phyloP scores from a whole-genome alignment of 2,329 filamentous ascomycete species.

The Xylaria hypoxylon region DNA sequence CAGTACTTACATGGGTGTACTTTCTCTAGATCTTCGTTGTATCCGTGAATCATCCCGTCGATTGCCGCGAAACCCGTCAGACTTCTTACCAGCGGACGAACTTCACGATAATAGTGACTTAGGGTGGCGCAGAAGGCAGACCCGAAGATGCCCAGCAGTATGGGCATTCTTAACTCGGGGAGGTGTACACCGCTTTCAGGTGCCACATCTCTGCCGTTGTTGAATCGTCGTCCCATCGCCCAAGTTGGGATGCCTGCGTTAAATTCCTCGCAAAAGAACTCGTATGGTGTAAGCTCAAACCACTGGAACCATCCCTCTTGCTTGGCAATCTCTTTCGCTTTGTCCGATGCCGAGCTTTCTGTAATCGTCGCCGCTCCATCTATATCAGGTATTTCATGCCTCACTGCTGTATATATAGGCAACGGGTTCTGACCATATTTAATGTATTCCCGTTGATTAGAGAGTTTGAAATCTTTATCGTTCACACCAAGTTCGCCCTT shows the following conservation, averaged over 20 bases:
- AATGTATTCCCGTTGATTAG: slow-evolving; percentile 82
- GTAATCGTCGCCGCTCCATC: slow-evolving; percentile 56
- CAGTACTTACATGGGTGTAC: slow-evolving; percentile 76
- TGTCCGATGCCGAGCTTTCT: slow-evolving; percentile 55
- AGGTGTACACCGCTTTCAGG: slow-evolving; percentile 75
- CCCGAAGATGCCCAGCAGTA: slow-evolving; percentile 94
- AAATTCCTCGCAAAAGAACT: slow-evolving; percentile 95
- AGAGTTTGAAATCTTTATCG: slow-evolving; percentile 87
- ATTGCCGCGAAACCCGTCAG: slow-evolving; percentile 80
- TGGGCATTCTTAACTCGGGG: slow-evolving; percentile 84
- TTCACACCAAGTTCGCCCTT: slow-evolving; percentile 83
- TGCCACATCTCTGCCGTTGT: slow-evolving; percentile 74
- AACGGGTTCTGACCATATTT: slow-evolving; percentile 84
- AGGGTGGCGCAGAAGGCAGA: slow-evolving; percentile 96
- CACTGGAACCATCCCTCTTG: slow-evolving; percentile 94
- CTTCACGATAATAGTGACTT: slow-evolving; percentile 94
- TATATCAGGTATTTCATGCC: slow-evolving; percentile 88
- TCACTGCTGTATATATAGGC: slow-evolving; percentile 94
- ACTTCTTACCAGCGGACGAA: slow-evolving; percentile 82
- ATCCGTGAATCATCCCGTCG: slow-evolving; percentile 84
- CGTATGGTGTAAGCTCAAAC: slow-evolving; percentile 96
- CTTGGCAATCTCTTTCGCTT: slow-evolving; percentile 64
- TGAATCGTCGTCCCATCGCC: slow-evolving; percentile 87
- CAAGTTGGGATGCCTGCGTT: slow-evolving; percentile 93
- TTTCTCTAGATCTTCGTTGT: slow-evolving; percentile 86